Base-by-base conservation (phyloP, 306 rosid species). In the Astragalus glycyphyllos region DNA sequence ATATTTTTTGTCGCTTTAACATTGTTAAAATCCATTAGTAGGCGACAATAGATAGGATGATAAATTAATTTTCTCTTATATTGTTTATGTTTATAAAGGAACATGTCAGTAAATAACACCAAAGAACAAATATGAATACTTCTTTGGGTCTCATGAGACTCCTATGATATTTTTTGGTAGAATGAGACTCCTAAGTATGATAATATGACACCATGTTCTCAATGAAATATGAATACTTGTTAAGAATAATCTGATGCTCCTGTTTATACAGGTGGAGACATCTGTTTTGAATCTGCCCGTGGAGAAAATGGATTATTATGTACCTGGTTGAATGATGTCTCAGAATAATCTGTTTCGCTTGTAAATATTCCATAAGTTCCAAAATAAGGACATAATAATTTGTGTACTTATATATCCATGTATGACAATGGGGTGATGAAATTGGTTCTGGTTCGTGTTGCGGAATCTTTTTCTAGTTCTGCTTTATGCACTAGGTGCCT, bases 241-340 rank as follows among this genome's bases (percentile, higher is more conserved):
- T 31, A 0, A 26, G 31, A 26, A 26, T 26, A 34, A 9, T 6
- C 6, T 46, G 29, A 29, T 61, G 29, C 0, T 3, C 10, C 14
- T 20, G 44, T 70, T 58, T 71, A 51, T 74, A 45, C 66, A 94
- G 98, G 97, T 79, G 69, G 98, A 84, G 70, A 77, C 96, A 58
- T 89, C 98, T 14, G 90, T 83, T 73, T 73, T 89, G 79, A 94
- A 94, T 81, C 90, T 94, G 57, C 92, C 98, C 0, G 86, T 89
- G 79, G 98, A 89, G 58, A 89, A 94, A 86, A 94, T 94, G 98
- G 98, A 94, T 68, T 94, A 69, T 78, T 90, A 78, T 55, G 89
- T 94, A 42, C 88, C 98, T 7, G 98, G 98, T 45, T 94, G 89
- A 84, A 46, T 44, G 71, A 82, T 81, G 55, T 53, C 15, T 12